Percentiles rank a stretch among this genome's conserved stretches.
These are phyloP conservation scores for Diplocarpon mali DNA, from an alignment of 2,329 filamentous ascomycete species.

Conservation along the genomic window DNA sequence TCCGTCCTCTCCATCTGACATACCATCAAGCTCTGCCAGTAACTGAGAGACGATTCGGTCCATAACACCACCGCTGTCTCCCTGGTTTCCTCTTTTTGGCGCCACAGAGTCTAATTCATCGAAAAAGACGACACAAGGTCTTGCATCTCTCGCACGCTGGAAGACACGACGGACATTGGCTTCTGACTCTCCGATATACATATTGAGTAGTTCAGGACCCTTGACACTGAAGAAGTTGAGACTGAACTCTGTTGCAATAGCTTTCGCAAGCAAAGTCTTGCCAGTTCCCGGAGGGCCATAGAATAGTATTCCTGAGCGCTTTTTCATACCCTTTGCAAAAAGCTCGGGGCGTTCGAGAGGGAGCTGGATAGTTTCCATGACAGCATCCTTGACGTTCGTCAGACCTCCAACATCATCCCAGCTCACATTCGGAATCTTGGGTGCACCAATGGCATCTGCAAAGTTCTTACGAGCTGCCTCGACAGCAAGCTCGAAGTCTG, in stretches of 20 bases:
- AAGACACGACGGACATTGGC: conserved; percentile 86
- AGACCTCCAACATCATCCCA: conserved; percentile 96
- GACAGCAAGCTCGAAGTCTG: conserved; percentile 85
- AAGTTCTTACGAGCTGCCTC: conserved; percentile 97
- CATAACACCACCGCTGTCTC: conserved; percentile 96
- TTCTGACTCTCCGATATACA: conserved; percentile 94
- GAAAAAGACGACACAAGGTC: conserved; percentile 87
- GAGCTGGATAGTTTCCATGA: conserved; percentile 91
- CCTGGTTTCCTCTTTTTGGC: conserved; percentile 92
- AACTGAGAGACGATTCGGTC: conserved; percentile 93
- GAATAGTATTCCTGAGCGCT: conserved; percentile 85
- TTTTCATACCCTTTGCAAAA: conserved; percentile 97
- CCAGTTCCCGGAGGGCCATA: conserved; percentile 86
- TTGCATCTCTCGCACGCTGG: conserved; percentile 72
- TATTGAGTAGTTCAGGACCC: conserved; percentile 82
- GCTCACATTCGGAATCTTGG: conserved; percentile 92
- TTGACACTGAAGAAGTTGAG: conserved; percentile 94
- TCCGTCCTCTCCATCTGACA: conserved; percentile 82
- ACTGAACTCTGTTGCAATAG: conserved; percentile 86
- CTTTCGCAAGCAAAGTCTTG: conserved; percentile 86
- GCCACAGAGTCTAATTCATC: conserved; percentile 90
- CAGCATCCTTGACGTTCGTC: conserved; percentile 90
- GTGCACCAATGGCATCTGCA: conserved; percentile 90
- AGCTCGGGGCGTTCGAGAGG: conserved; percentile 85
- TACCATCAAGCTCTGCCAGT: conserved; percentile 89